These are phyloP conservation scores for Linum trigynum DNA, from an alignment of 345 rosid species.

Conservation along the genomic window DNA sequence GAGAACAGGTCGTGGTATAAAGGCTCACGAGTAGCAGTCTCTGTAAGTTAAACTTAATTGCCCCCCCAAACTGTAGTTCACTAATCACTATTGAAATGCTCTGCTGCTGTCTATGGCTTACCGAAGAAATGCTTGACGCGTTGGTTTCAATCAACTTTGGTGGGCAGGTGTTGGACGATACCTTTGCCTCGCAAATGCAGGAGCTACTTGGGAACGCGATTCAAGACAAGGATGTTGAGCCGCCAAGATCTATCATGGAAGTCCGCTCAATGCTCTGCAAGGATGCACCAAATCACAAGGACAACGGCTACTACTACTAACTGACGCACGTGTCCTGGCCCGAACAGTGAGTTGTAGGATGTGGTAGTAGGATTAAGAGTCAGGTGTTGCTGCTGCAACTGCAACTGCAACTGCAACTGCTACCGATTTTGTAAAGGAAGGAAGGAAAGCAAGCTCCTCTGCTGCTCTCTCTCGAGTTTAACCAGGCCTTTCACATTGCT, in stretches of 20 bases:
- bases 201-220: slow-evolving; percentile 79
- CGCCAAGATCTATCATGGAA: slow-evolving; percentile 85
- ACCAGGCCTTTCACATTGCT: no score
- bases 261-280: slow-evolving; percentile 89
- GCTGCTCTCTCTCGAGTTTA: no score
- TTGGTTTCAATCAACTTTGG: not conserved
- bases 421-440: no score
- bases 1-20: slow-evolving; percentile 96
- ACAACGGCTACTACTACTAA: slow-evolving; percentile 53
- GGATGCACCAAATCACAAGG: slow-evolving; percentile 66
- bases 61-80: no score
- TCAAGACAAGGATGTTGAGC: slow-evolving; percentile 80
- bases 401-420: not conserved
- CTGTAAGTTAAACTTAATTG: slow-evolving; percentile 41
- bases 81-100: not conserved
- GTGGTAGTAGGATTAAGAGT: not conserved
- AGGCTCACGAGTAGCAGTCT: slow-evolving; percentile 73
- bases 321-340: not conserved
- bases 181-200: slow-evolving; percentile 93
- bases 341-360: not conserved
- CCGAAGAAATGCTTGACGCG: not conserved
- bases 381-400: not conserved
- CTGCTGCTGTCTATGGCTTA: not conserved
- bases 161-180: slow-evolving; percentile 79
- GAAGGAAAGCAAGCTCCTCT: no score